Evolutionary conservation across 306 rosid species (phyloP).

Genomic region (Argentina anserina): DNA sequence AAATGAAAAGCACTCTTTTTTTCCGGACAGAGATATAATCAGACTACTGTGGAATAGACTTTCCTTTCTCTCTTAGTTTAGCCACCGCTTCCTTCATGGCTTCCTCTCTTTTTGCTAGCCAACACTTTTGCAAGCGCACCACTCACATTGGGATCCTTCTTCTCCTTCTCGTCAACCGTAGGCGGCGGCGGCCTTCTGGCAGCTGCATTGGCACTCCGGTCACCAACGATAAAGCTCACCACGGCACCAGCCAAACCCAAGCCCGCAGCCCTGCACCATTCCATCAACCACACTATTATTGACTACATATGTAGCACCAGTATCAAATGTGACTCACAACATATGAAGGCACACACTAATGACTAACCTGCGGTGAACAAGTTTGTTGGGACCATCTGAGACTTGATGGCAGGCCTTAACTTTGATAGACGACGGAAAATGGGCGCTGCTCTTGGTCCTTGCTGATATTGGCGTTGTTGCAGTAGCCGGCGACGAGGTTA

Average conservation of each 20-base stretch:
- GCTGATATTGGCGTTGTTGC: slow-evolving; percentile 31
- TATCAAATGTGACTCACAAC: background rate
- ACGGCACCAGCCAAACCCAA: slow-evolving; percentile 48
- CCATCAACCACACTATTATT: background rate
- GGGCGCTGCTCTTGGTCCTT: slow-evolving; percentile 8
- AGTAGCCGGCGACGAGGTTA: slow-evolving; percentile 40
- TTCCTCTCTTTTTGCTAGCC: slow-evolving; percentile 88
- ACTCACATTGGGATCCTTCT: slow-evolving; percentile 72
- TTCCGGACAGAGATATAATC: background rate
- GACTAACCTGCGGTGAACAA: slow-evolving; percentile 45
- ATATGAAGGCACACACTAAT: slow-evolving; percentile 1
- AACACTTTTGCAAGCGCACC: slow-evolving; percentile 78
- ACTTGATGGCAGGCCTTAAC: slow-evolving; percentile 21
- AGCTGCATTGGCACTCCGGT: slow-evolving; percentile 50
- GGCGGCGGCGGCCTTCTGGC: slow-evolving; percentile 72
- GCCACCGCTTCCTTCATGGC: slow-evolving; percentile 65
- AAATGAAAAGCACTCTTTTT: background rate
- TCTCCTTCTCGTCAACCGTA: slow-evolving; percentile 51
- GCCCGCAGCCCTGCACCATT: slow-evolving; percentile 39
- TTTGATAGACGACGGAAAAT: slow-evolving; percentile 10
- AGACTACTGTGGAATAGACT: slow-evolving; percentile 14
- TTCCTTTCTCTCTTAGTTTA: slow-evolving; percentile 62
- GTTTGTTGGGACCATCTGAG: slow-evolving; percentile 7
- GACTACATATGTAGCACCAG: background rate
- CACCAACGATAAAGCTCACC: slow-evolving; percentile 31